Evolutionary conservation across 1,284 basidiomycete species (phyloP).

Genomic region (Puccinia triticina): DNA sequence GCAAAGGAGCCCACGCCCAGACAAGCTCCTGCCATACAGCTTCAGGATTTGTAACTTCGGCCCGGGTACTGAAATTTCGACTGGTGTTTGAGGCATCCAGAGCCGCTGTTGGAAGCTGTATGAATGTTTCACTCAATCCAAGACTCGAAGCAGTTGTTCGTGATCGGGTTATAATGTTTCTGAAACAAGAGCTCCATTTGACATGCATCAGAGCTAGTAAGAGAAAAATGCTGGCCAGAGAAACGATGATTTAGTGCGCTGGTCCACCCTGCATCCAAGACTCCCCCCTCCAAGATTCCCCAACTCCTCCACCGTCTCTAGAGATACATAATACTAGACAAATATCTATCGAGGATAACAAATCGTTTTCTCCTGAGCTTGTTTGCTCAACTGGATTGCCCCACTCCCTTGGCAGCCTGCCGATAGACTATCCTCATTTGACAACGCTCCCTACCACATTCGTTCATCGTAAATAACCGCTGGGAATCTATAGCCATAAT

Average conservation of each 20-base stretch:
- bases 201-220: slow-evolving; percentile 21
- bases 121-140: slow-evolving; percentile 5
- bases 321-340: neutral
- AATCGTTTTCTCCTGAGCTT: neutral
- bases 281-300: neutral
- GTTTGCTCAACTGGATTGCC: neutral
- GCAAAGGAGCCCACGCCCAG: neutral
- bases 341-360: neutral
- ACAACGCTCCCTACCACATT: slow-evolving; percentile 28
- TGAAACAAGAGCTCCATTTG: slow-evolving; percentile 15
- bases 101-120: slow-evolving; percentile 21
- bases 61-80: neutral
- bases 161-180: slow-evolving; percentile 14
- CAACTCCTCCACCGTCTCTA: neutral
- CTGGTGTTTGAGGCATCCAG: slow-evolving; percentile 15
- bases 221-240: slow-evolving; percentile 2
- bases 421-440: neutral
- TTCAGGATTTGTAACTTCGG: slow-evolving; percentile 11
- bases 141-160: neutral
- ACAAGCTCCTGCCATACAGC: neutral
- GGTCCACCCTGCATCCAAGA: neutral
- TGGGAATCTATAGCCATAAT: neutral
- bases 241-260: neutral
- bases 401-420: neutral
- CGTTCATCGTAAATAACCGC: slow-evolving; percentile 18